Conservation (phyloP, 345 rosid genomes). For the Citrus inodora region DNA sequence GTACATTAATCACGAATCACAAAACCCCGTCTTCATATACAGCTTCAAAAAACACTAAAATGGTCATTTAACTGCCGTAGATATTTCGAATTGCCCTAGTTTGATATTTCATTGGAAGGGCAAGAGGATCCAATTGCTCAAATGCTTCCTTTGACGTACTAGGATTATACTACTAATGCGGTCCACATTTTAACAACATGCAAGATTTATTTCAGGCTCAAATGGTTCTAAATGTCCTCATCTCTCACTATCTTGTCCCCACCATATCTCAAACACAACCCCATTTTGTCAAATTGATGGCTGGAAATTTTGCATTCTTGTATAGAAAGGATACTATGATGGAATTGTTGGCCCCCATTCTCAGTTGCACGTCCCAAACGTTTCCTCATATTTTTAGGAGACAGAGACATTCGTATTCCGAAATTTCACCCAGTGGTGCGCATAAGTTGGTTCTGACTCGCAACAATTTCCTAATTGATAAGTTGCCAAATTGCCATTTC, state of each 20-base stretch:
- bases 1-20: background rate
- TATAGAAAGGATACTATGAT: no score
- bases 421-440: no score
- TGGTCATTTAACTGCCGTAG: background rate
- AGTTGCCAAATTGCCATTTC: background rate
- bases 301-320: background rate
- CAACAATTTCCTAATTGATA: background rate
- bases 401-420: no score
- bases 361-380: background rate
- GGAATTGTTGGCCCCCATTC: background rate
- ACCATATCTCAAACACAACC: background rate
- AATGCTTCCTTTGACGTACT: background rate
- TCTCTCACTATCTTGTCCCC: background rate
- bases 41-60: background rate
- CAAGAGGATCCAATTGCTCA: background rate
- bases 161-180: background rate
- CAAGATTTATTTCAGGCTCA: background rate
- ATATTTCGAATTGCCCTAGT: background rate
- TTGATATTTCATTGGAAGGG: background rate
- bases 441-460: background rate
- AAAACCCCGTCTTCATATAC: background rate
- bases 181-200: background rate
- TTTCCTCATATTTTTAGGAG: no score
- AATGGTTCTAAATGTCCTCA: background rate
- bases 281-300: background rate